Conservation (phyloP, 345 rosid genomes). For the Arabidopsis arenosa region DNA sequence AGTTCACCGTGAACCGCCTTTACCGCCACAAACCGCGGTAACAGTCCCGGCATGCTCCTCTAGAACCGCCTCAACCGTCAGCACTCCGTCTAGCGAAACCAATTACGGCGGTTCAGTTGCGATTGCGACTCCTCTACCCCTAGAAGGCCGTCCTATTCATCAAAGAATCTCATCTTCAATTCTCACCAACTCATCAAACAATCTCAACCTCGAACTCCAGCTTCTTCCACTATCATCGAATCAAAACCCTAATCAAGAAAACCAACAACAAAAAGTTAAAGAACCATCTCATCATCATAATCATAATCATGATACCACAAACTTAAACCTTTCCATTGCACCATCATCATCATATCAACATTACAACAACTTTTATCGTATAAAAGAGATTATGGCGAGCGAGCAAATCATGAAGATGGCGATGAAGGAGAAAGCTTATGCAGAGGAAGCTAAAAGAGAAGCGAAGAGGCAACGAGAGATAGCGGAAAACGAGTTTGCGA, state of each 20-base stretch:
- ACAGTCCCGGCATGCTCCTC: slow-evolving; percentile 66
- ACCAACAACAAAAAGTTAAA: slow-evolving; percentile 20
- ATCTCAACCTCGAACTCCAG: slow-evolving; percentile 73
- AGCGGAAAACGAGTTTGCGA: slow-evolving; percentile 72
- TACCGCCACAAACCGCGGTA: slow-evolving; percentile 47
- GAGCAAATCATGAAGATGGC: slow-evolving; percentile 63
- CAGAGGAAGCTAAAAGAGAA: slow-evolving; percentile 71
- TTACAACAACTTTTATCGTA: slow-evolving; percentile 42
- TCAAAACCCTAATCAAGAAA: slow-evolving; percentile 42
- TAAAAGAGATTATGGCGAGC: slow-evolving; percentile 55
- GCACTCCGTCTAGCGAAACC: slow-evolving; percentile 76
- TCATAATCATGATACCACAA: slow-evolving; percentile 42
- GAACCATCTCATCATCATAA: slow-evolving; percentile 39
- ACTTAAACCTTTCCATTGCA: slow-evolving; percentile 74
- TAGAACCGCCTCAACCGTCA: slow-evolving; percentile 74
- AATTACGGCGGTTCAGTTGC: slow-evolving; percentile 54
- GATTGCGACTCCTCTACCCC: slow-evolving; percentile 37
- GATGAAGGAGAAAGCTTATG: slow-evolving; percentile 66
- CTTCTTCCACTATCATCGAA: slow-evolving; percentile 58
- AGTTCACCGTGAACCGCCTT: slow-evolving; percentile 54
- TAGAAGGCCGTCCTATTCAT: slow-evolving; percentile 40
- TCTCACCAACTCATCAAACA: slow-evolving; percentile 35
- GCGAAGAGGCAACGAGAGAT: slow-evolving; percentile 77
- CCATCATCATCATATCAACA: slow-evolving; percentile 45
- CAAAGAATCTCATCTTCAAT: slow-evolving; percentile 24